Percentiles rank a stretch among this genome's conserved stretches.
Conservation (phyloP, 164 flowering plant species). For the Houttuynia cordata region DNA sequence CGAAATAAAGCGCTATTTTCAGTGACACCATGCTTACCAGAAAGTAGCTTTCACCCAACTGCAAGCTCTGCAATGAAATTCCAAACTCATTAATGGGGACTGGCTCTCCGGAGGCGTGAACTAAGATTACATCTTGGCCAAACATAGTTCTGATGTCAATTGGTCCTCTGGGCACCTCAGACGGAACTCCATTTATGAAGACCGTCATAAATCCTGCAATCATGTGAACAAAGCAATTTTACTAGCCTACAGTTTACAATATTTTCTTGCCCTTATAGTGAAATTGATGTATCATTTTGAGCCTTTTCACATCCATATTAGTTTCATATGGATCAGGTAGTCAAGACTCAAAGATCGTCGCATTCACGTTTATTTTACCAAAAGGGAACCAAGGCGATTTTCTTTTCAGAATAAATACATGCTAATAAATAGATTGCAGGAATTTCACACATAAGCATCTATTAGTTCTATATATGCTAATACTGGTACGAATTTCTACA, state of each 20-base stretch:
- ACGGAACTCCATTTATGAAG: slow-evolving; percentile 70
- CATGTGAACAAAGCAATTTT: not conserved
- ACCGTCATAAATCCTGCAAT: slow-evolving; percentile 54
- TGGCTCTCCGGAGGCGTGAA: slow-evolving; percentile 77
- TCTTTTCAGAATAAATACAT: no score
- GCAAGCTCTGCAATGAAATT: slow-evolving; percentile 49
- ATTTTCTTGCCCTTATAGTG: no score
- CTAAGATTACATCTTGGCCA: slow-evolving; percentile 58
- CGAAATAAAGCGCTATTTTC: no score
- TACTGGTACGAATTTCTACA: no score
- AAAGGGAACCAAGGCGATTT: no score
- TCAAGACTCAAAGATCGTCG: no score
- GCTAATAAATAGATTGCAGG: no score
- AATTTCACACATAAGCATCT: no score
- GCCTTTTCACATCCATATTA: no score
- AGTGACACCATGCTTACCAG: slow-evolving; percentile 42
- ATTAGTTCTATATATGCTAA: no score
- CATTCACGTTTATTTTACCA: no score
- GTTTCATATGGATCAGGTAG: no score
- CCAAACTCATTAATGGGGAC: slow-evolving; percentile 56
- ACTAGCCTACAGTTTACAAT: not conserved
- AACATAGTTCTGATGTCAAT: slow-evolving; percentile 63
- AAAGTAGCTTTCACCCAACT: slow-evolving; percentile 84
- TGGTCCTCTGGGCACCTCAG: slow-evolving; percentile 63
- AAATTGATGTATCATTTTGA: not conserved